Base-by-base conservation (phyloP, 1,284 basidiomycete species). In the Boletellus sp. region DNA sequence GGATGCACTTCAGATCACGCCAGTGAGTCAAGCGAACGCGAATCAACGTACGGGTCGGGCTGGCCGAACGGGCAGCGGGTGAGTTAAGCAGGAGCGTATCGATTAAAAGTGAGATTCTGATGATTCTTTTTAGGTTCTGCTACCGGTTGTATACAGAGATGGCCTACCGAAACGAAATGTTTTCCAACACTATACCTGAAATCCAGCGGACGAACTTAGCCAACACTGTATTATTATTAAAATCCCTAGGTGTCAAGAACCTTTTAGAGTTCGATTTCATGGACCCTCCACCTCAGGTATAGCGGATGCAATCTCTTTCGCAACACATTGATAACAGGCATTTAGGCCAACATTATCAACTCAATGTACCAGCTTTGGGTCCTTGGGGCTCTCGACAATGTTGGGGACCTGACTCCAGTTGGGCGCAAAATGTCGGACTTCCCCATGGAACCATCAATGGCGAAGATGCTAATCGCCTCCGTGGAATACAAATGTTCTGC, bases 291-390 rank as follows among this genome's bases (percentile, higher is more conserved):
- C 95, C 71, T 74, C 75, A 95, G 85, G 82, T 83, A 58, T 21
- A 46, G 83, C 44, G 74, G 33, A 19, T 22, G 30, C 10, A 77
- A 58, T 77, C 77, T 57, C 71, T 77, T 63, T 78, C 56, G 75
- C 59, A 74, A 74, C 4, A 75, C 73, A 10, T 75, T 73, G 22
- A 41, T 47, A 26, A 53, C 41, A 16, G 18, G 18, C 26, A 16
- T 52, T 2, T 60, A 92, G 84, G 91, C 90, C 54, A 96, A 96
- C 67, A 96, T 95, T 60, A 76, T 96, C 44, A 97, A 97, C 68
- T 97, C 93, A 3, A 98, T 98, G 95, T 98, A 98, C 70, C 95
- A 98, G 70, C 84, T 99, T 21, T 99, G 97, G 96, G 94, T 97
- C 5, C 85, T 99, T 15, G 94, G 94, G 36, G 97, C 97, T 3